These are phyloP conservation scores for Circinella minor DNA, from an alignment of 371 early-diverging fungal species.

Conservation along the genomic window DNA sequence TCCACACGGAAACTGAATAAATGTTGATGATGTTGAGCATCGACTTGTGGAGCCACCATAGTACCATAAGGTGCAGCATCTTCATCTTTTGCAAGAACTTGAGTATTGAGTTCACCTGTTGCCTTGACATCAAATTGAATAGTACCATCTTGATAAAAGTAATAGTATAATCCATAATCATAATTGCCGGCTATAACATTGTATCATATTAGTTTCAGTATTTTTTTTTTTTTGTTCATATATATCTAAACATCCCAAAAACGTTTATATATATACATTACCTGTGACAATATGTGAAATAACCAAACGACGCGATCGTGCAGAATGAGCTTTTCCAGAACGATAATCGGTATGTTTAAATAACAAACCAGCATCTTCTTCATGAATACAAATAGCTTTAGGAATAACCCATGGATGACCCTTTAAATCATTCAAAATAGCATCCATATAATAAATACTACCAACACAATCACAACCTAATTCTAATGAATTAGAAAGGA, in stretches of 20 bases:
- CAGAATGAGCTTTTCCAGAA: slow-evolving; percentile 42
- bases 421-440: slow-evolving; percentile 34
- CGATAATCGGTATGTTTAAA: slow-evolving; percentile 58
- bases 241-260: slow-evolving; percentile 7
- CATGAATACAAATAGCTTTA: slow-evolving; percentile 57
- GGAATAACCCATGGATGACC: slow-evolving; percentile 48
- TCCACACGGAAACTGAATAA: slow-evolving; percentile 55
- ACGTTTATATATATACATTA: slow-evolving; percentile 14
- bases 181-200: slow-evolving; percentile 42
- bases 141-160: slow-evolving; percentile 56
- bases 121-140: slow-evolving; percentile 57
- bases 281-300: slow-evolving; percentile 57
- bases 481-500: slow-evolving; percentile 43
- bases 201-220: background rate
- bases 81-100: slow-evolving; percentile 51
- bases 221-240: background rate
- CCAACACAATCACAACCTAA: slow-evolving; percentile 59
- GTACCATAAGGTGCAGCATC: slow-evolving; percentile 44
- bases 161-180: slow-evolving; percentile 57
- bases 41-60: slow-evolving; percentile 52
- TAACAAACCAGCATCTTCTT: slow-evolving; percentile 54
- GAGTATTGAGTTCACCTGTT: slow-evolving; percentile 53
- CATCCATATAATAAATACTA: slow-evolving; percentile 55
- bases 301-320: slow-evolving; percentile 52
- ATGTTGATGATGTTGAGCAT: slow-evolving; percentile 55